phyloP scores from a whole-genome alignment of 768 basidiomycete species.

The Hygrocybe punicea region DNA sequence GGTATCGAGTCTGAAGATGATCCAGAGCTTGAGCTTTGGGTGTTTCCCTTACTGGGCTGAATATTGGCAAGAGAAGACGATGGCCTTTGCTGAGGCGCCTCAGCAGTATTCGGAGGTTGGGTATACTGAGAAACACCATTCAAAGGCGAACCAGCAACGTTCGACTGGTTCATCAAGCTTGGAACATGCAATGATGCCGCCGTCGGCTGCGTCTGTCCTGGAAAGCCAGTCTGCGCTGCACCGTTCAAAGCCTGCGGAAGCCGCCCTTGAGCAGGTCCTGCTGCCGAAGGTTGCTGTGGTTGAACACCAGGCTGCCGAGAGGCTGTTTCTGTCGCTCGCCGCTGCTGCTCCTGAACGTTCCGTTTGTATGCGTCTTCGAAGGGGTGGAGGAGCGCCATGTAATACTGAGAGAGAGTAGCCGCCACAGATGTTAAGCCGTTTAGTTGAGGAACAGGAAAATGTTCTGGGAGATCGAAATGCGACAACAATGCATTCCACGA shows the following conservation, averaged over 20 bases:
- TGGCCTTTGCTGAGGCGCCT: conserved; percentile 18
- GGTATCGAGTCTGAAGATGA: conserved; percentile 11
- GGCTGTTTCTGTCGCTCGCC: conserved; percentile 46
- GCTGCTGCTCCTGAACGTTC: conserved; percentile 58
- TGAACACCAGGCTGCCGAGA: conserved; percentile 39
- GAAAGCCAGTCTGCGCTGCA: background rate
- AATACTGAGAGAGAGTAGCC: conserved; percentile 54
- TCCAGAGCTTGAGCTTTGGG: conserved; percentile 14
- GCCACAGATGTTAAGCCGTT: conserved; percentile 50
- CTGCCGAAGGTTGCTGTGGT: conserved; percentile 22
- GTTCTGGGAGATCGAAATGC: conserved; percentile 61
- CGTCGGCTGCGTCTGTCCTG: background rate
- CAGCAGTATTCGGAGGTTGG: conserved; percentile 2
- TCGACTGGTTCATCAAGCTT: background rate
- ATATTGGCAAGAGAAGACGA: conserved; percentile 30
- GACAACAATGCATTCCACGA: conserved; percentile 54
- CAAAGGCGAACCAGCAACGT: background rate
- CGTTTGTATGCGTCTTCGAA: conserved; percentile 71
- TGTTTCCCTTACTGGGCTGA: conserved; percentile 20
- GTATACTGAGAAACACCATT: conserved; percentile 1
- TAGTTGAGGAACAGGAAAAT: conserved; percentile 44
- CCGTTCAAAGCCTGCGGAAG: background rate
- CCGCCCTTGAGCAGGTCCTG: conserved; percentile 19
- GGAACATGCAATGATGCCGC: background rate
- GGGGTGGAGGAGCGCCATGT: conserved; percentile 58